Conservation (phyloP, 164 flowering plant species). For the Buxus sempervirens region DNA sequence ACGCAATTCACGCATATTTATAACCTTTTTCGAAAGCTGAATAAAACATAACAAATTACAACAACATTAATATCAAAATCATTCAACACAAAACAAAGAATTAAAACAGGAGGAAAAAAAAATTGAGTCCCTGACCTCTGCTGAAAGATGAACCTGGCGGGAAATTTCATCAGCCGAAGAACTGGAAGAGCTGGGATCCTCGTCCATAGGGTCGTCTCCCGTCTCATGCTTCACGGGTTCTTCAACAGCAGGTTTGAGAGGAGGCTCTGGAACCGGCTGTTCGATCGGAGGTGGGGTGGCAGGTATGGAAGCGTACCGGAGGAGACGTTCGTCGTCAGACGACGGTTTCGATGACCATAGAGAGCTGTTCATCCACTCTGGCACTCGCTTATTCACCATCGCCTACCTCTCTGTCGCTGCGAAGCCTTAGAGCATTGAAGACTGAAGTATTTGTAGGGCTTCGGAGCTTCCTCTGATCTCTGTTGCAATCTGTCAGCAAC, state of each 20-base stretch:
- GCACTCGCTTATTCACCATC: conserved; percentile 77
- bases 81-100: not conserved
- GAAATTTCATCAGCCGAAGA: conserved; percentile 55
- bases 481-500: too few relatives aligned
- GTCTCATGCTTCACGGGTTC: conserved; percentile 21
- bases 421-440: too few relatives aligned
- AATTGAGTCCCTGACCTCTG: conserved; percentile 71
- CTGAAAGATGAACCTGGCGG: conserved; percentile 56
- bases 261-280: conserved; percentile 22
- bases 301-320: conserved; percentile 12
- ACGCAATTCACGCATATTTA: conserved; percentile 66
- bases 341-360: conserved; percentile 71
- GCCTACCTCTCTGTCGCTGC: too few relatives aligned
- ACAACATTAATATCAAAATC: conserved; percentile 2
- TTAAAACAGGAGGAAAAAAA: not conserved
- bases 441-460: too few relatives aligned
- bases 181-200: conserved; percentile 15
- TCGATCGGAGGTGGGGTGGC: conserved; percentile 6
- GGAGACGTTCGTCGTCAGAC: conserved; percentile 25
- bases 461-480: too few relatives aligned
- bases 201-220: conserved; percentile 23
- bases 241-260: conserved; percentile 7
- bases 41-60: conserved; percentile 1
- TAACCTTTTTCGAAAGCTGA: conserved; percentile 72
- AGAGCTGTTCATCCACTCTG: conserved; percentile 92